A percentile compares a stretch with the other conserved stretches of the same genome.
Conservation (phyloP, 345 rosid genomes). For the Eutrema yunnanense region DNA sequence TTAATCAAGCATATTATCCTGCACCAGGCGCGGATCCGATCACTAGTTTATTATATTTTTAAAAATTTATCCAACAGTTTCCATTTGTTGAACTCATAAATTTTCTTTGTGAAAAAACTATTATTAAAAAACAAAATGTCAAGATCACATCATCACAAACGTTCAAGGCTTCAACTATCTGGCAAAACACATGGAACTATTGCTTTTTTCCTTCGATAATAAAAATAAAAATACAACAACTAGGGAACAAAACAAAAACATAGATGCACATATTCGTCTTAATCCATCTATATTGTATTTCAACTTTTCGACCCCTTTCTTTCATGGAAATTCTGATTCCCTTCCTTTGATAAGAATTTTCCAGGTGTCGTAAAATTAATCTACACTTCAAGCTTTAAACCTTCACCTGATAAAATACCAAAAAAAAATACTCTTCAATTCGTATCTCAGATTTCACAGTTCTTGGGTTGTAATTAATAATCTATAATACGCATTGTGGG, state of each 20-base stretch:
- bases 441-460: background rate
- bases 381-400: conserved; percentile 12
- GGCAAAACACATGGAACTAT: conserved; percentile 5
- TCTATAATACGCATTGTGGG: background rate
- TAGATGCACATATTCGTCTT: conserved; percentile 18
- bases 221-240: background rate
- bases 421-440: background rate
- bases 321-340: conserved; percentile 14
- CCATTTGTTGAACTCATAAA: background rate
- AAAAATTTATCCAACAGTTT: background rate
- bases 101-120: background rate
- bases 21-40: too few relatives aligned
- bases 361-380: conserved; percentile 2
- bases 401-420: conserved; percentile 19
- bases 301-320: conserved; percentile 11
- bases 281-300: conserved; percentile 17
- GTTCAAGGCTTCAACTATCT: background rate
- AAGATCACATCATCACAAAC: conserved; percentile 4
- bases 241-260: conserved; percentile 1
- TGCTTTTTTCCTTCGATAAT: background rate
- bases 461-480: background rate
- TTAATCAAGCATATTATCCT: too few relatives aligned
- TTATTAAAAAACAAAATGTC: background rate
- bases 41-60: background rate
- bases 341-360: conserved; percentile 13